These are phyloP conservation scores for Euphrasia confusa DNA, from an alignment of 257 asterid genomes.

Conservation along the genomic window DNA sequence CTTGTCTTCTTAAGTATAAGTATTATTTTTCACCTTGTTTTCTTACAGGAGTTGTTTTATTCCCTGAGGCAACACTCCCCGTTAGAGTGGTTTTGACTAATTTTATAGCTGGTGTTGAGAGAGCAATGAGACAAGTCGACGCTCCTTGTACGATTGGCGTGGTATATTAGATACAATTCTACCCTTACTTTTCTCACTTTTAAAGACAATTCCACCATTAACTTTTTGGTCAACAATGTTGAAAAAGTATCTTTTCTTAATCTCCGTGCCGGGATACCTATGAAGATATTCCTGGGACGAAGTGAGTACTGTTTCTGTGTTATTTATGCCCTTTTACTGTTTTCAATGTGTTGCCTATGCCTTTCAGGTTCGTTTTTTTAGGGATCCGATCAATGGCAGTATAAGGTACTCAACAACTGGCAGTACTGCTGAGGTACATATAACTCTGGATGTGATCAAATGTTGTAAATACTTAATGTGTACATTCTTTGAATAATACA, in stretches of 20 bases:
- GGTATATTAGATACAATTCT: constrained; percentile 44
- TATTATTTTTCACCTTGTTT: constrained; percentile 18
- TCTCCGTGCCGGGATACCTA: too few species aligned
- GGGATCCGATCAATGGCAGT: constrained; percentile 50
- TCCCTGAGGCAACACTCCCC: constrained; percentile 96
- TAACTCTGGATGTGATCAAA: constrained; percentile 3
- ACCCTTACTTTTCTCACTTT: too few species aligned
- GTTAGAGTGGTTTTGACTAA: constrained; percentile 71
- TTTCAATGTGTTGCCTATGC: constrained; percentile 23
- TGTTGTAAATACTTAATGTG: neutral
- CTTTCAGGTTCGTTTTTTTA: constrained; percentile 67
- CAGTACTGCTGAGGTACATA: constrained; percentile 86
- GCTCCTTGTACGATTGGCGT: constrained; percentile 82
- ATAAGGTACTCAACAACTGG: constrained; percentile 64
- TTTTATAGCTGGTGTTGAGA: constrained; percentile 79
- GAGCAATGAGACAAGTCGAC: constrained; percentile 71
- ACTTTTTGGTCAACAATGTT: too few species aligned
- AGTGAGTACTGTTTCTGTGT: constrained; percentile 13
- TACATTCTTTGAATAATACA: neutral
- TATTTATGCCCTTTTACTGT: constrained; percentile 8
- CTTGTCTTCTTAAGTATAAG: constrained; percentile 9
- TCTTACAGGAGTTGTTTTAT: constrained; percentile 78
- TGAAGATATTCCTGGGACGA: too few species aligned
- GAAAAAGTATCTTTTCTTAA: too few species aligned
- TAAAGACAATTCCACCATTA: too few species aligned